Conservation (phyloP, 208 protist genomes). For the Phytomonas francai region DNA sequence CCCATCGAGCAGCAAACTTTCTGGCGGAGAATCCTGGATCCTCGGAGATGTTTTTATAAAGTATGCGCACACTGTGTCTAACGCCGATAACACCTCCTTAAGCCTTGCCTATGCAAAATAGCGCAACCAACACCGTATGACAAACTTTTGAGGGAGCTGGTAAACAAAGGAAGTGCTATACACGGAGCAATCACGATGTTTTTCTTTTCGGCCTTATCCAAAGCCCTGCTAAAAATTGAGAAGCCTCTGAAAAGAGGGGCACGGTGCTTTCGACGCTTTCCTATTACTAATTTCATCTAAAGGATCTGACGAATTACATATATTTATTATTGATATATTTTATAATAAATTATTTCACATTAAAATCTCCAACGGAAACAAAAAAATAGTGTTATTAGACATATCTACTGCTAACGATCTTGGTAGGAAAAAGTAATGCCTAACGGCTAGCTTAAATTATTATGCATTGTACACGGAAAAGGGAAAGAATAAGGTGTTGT, state of each 20-base stretch:
- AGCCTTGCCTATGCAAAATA: constrained; percentile 43
- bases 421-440: background rate
- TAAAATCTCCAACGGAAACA: no score
- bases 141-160: background rate
- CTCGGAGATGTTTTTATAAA: constrained; percentile 57
- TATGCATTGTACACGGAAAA: background rate
- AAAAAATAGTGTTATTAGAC: background rate
- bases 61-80: constrained; percentile 44
- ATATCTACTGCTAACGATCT: no score
- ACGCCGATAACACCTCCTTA: constrained; percentile 39
- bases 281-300: background rate
- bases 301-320: background rate
- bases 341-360: no score
- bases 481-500: background rate
- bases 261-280: background rate
- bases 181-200: background rate
- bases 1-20: constrained; percentile 26
- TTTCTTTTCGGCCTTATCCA: background rate
- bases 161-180: background rate
- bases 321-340: no score
- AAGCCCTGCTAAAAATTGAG: background rate
- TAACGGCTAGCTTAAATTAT: background rate
- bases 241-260: background rate
- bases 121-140: background rate
- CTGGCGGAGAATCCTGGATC: constrained; percentile 35